Percentiles rank a stretch among this genome's conserved stretches.
These are phyloP conservation scores for Barnettozyma wickerhamii DNA, from an alignment of 805 yeast species.

Conservation along the genomic window DNA sequence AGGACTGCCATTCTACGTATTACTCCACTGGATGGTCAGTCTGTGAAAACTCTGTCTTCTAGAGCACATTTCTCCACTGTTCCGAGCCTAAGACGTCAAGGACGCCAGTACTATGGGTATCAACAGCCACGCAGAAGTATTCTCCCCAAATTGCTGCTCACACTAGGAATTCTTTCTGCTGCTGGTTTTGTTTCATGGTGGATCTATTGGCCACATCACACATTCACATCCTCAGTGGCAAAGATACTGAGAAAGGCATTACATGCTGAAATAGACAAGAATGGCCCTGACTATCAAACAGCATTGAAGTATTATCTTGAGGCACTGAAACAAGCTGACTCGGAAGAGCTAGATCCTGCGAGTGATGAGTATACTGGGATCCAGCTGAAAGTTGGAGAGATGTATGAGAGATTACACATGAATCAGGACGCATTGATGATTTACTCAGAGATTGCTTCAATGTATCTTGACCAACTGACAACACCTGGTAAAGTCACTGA, in stretches of 20 bases:
- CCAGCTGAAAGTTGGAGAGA: slow-evolving; percentile 81
- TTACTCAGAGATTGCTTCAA: slow-evolving; percentile 61
- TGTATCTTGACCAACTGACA: slow-evolving; percentile 51
- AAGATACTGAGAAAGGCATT: slow-evolving; percentile 66
- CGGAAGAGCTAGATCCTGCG: slow-evolving; percentile 49
- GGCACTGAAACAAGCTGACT: slow-evolving; percentile 62
- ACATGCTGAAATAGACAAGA: slow-evolving; percentile 75
- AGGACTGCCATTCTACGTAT: background rate
- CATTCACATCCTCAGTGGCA: slow-evolving; percentile 69
- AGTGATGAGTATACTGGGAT: slow-evolving; percentile 87
- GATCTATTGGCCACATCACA: slow-evolving; percentile 62
- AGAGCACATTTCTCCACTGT: background rate
- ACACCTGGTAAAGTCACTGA: slow-evolving; percentile 29
- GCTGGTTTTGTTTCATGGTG: slow-evolving; percentile 30
- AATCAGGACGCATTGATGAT: slow-evolving; percentile 58
- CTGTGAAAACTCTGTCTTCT: background rate
- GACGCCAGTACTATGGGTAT: background rate
- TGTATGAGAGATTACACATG: slow-evolving; percentile 70
- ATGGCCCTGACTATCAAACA: slow-evolving; percentile 49
- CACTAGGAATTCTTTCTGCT: slow-evolving; percentile 23
- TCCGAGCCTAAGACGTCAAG: background rate
- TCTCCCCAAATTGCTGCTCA: slow-evolving; percentile 10
- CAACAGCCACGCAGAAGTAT: slow-evolving; percentile 1
- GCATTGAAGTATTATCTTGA: slow-evolving; percentile 73
- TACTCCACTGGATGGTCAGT: background rate